Conservation (phyloP, 306 rosid genomes). For the Fragaria nilgerrensis region DNA sequence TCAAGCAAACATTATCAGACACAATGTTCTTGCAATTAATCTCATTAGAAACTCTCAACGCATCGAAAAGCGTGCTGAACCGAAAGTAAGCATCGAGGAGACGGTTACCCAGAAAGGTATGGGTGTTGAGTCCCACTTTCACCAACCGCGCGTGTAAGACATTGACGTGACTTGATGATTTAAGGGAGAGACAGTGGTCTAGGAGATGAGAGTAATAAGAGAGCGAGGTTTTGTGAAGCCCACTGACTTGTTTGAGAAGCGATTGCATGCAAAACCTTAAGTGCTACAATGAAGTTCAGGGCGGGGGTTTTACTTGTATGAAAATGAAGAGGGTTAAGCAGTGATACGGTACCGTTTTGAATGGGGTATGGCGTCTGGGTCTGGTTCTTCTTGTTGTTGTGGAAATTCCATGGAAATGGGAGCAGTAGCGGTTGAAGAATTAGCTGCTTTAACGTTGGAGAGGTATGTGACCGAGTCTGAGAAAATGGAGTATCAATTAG, state of each 20-base stretch:
- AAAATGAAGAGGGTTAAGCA: not conserved
- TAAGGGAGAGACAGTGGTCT: slow-evolving; percentile 40
- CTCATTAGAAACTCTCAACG: slow-evolving; percentile 49
- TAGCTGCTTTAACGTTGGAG: no score
- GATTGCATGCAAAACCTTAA: slow-evolving; percentile 49
- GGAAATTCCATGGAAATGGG: not conserved
- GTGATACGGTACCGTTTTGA: slow-evolving; percentile 7
- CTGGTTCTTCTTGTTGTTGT: not conserved
- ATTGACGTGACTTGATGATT: slow-evolving; percentile 37
- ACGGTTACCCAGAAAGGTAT: slow-evolving; percentile 71
- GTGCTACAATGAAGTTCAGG: not conserved
- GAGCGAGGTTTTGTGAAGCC: slow-evolving; percentile 33
- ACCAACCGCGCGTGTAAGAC: slow-evolving; percentile 58
- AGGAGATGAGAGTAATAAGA: slow-evolving; percentile 51
- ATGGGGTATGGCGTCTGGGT: not conserved
- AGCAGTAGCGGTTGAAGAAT: not conserved
- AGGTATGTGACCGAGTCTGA: no score
- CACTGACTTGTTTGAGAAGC: slow-evolving; percentile 44
- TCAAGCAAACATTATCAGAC: slow-evolving; percentile 65
- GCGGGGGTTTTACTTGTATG: not conserved
- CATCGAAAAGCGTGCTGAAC: slow-evolving; percentile 48
- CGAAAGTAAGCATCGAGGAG: slow-evolving; percentile 51
- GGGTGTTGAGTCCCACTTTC: slow-evolving; percentile 61
- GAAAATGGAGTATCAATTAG: not conserved
- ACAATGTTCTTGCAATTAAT: slow-evolving; percentile 55